Base-by-base conservation (phyloP, 129 eudicot genomes). In the Flaveria brownii region DNA sequence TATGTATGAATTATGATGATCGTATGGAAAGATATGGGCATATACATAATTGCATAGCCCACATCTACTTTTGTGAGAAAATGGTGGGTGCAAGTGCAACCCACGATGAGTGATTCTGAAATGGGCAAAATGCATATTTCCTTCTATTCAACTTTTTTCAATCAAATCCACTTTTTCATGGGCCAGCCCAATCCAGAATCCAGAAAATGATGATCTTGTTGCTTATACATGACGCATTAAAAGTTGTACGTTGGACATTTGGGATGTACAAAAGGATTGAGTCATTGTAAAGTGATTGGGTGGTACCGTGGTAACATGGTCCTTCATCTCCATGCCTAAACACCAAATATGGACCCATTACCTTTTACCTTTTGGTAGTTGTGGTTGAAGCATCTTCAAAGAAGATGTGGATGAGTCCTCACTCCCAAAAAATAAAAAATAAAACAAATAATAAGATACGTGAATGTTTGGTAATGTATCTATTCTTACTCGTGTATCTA, bases 61-160 rank as follows among this genome's bases (percentile, higher is more conserved):
- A 74, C 75, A 57, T 72, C 68, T 46, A 74, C 79, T 75, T 78
- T 80, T 66, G 75, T 65, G 74, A 51, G 73, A 80, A 70, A 20
- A 64, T 80, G 75, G 80, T 74, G 84, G 84, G 84, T 67, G 54
- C 71, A 45, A 45, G 13, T 36, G 6, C 50, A 74, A 74, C 71
- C 75, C 84, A 80, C 76, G 62, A 55, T 68, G 76, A 56, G 23
- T 74, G 70, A 55, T 74, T 20, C 71, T 67, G 75, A 80, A 67
- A 80, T 74, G 80, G 84, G 80, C 75, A 80, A 80, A 80, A 55
- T 80, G 84, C 75, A 80, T 80, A 43, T 80, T 73, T 43, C 41
- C 55, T 14, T 33, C 42, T 46, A 71, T 70, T 55, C 51, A 70
- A 70, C 82, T 78, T 80, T 73, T 64, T 64, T n/a, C 46, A 41